Percentiles rank a stretch among this genome's conserved stretches.
phyloP scores from a whole-genome alignment of 805 yeast species.

The Wickerhamiella shivajii region DNA sequence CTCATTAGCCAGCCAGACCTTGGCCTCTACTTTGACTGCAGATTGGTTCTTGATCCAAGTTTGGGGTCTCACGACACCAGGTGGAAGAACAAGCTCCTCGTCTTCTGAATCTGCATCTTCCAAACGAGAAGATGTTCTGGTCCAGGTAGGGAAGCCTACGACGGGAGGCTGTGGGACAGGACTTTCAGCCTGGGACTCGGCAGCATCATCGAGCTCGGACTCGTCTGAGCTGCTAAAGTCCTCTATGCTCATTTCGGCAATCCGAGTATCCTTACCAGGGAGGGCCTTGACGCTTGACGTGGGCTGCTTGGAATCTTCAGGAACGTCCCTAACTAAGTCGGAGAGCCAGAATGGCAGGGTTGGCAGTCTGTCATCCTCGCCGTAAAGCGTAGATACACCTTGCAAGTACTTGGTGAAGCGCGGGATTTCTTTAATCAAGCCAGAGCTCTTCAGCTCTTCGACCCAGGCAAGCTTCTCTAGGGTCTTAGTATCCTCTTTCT shows the following conservation, averaged over 20 bases:
- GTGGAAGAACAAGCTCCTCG: conserved; percentile 72
- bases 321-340: no score
- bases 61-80: conserved; percentile 77
- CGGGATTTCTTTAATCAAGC: conserved; percentile 85
- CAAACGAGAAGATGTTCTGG: conserved; percentile 14
- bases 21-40: conserved; percentile 87
- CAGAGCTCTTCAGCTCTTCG: conserved; percentile 67
- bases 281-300: not conserved
- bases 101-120: conserved; percentile 59
- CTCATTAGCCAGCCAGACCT: conserved; percentile 97
- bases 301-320: not conserved
- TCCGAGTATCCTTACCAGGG: conserved; percentile 22
- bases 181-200: conserved; percentile 5
- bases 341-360: conserved; percentile 90
- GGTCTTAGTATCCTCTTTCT: conserved; percentile 25
- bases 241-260: conserved; percentile 42
- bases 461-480: conserved; percentile 44
- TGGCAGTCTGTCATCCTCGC: conserved; percentile 83
- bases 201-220: conserved; percentile 7
- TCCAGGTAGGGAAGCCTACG: conserved; percentile 21
- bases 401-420: conserved; percentile 86
- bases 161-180: not conserved
- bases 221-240: conserved; percentile 30
- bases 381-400: conserved; percentile 75
- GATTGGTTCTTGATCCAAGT: conserved; percentile 74